Evolutionary conservation across 257 asterid species (phyloP).

Genomic region (Capsicum pubescens): DNA sequence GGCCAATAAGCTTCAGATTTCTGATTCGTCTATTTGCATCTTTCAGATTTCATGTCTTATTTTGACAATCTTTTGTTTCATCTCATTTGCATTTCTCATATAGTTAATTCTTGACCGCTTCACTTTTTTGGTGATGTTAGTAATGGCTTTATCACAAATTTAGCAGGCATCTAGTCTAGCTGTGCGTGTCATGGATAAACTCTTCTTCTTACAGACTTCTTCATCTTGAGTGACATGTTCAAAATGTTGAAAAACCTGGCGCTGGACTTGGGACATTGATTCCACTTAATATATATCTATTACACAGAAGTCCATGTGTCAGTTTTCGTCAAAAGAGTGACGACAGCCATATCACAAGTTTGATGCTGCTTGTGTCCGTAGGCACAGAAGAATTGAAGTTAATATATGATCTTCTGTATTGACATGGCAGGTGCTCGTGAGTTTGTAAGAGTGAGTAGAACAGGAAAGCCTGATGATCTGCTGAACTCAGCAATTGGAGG

Average conservation of each 20-base stretch:
- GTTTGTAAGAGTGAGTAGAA: constrained; percentile 75
- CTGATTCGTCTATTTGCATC: not conserved
- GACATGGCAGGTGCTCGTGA: constrained; percentile 77
- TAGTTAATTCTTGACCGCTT: not conserved
- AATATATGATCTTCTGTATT: not conserved
- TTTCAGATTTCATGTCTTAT: not conserved
- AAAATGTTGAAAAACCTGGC: not conserved
- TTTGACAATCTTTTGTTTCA: constrained; percentile 10
- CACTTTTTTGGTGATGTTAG: not conserved
- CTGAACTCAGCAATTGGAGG: constrained; percentile 88
- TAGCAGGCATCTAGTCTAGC: not conserved
- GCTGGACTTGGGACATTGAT: not conserved
- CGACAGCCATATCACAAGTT: not conserved
- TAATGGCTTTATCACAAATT: not conserved
- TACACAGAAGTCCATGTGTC: not conserved
- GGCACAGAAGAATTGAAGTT: not conserved
- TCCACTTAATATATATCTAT: not conserved
- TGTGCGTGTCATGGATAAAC: not conserved
- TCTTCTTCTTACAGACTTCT: not conserved
- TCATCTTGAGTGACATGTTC: not conserved
- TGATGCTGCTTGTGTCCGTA: not conserved
- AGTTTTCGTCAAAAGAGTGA: not conserved
- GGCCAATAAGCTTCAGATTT: not conserved
- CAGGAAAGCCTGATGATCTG: constrained; percentile 83
- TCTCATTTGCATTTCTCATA: not conserved